Percentiles rank a stretch among this genome's conserved stretches.
phyloP scores from a whole-genome alignment of 148 eudicot genomes.

The Salicornia ramosissima region DNA sequence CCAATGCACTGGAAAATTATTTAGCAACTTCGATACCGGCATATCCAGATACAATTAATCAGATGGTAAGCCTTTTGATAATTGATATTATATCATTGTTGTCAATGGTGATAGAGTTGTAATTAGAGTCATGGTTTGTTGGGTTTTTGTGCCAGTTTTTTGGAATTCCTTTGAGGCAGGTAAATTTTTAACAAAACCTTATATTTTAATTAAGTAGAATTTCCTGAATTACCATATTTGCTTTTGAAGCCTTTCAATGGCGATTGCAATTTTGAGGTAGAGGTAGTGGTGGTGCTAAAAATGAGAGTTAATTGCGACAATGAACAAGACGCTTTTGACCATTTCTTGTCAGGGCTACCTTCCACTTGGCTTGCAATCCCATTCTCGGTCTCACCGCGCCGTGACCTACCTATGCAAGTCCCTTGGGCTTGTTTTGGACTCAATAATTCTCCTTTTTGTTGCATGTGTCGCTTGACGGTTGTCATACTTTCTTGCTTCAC shows the following conservation, averaged over 20 bases:
- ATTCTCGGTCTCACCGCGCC: neutral
- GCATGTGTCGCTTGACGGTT: neutral
- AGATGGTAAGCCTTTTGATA: too few species aligned
- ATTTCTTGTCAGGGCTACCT: constrained; percentile 7
- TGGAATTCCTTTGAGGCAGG: neutral
- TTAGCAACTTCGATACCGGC: neutral
- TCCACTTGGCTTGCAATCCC: constrained; percentile 16
- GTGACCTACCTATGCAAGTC: neutral
- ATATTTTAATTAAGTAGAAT: too few species aligned
- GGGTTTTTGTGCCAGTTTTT: neutral
- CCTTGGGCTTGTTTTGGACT: neutral
- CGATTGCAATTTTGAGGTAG: too few species aligned
- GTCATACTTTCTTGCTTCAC: neutral
- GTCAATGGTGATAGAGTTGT: neutral
- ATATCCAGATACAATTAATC: neutral
- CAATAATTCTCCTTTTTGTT: neutral
- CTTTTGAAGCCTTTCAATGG: neutral
- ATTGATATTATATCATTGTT: neutral
- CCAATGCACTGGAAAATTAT: too few species aligned
- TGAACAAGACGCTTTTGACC: constrained; percentile 4
- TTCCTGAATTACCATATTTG: neutral
- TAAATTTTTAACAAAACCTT: too few species aligned
- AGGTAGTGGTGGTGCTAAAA: constrained; percentile 5
- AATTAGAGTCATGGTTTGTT: neutral
- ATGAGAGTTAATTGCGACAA: neutral